Conservation (phyloP, 805 yeast species). For the Cyberlindnera americana region DNA sequence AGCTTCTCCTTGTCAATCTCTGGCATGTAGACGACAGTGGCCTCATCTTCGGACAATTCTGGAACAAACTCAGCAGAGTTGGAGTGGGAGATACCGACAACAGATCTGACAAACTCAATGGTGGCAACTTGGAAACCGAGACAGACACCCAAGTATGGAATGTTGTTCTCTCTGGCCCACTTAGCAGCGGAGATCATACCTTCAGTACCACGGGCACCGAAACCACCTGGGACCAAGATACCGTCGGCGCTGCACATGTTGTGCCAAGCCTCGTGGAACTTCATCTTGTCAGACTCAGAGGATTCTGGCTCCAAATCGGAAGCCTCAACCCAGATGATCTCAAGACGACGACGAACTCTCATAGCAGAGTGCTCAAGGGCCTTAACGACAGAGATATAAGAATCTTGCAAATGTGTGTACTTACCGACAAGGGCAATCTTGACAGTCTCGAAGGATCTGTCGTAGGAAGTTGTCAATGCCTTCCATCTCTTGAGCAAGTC, state of each 20-base stretch:
- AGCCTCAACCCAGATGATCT: slow-evolving; percentile 95
- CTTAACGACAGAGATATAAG: slow-evolving; percentile 91
- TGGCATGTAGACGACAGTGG: slow-evolving; percentile 95
- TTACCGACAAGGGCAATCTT: slow-evolving; percentile 97
- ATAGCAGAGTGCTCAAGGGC: slow-evolving; percentile 93
- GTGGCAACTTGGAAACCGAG: slow-evolving; percentile 97
- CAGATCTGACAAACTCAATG: slow-evolving; percentile 84
- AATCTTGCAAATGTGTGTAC: slow-evolving; percentile 92
- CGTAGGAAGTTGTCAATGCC: slow-evolving; percentile 71
- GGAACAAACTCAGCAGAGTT: slow-evolving; percentile 81
- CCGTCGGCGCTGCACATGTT: slow-evolving; percentile 91
- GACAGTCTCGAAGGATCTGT: slow-evolving; percentile 79
- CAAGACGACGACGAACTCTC: slow-evolving; percentile 79
- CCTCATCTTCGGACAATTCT: slow-evolving; percentile 53
- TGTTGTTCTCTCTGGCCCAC: slow-evolving; percentile 95
- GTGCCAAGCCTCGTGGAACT: slow-evolving; percentile 95
- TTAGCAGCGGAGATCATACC: slow-evolving; percentile 97
- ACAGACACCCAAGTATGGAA: slow-evolving; percentile 96
- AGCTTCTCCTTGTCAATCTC: slow-evolving; percentile 92
- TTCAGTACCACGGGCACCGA: slow-evolving; percentile 95
- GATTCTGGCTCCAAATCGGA: slow-evolving; percentile 78
- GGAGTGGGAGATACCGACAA: slow-evolving; percentile 63
- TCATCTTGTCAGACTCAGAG: slow-evolving; percentile 59
- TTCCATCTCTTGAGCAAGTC: slow-evolving; percentile 75
- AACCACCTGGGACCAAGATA: slow-evolving; percentile 97